Conservation (phyloP, 805 yeast species). For the Yarrowia sp. region DNA sequence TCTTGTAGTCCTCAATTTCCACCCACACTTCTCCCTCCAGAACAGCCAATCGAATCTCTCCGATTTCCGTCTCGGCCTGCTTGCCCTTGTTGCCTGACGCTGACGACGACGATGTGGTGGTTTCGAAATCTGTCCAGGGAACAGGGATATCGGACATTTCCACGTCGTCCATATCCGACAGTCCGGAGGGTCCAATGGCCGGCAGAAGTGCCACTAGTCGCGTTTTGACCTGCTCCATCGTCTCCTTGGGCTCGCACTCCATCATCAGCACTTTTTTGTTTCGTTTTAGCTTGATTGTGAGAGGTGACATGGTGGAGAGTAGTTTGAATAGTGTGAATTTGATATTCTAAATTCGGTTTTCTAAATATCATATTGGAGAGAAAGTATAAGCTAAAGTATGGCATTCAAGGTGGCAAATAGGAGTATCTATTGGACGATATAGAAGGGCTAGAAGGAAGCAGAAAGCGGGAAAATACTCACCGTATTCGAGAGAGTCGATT, state of each 20-base stretch:
- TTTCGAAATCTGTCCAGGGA: constrained; percentile 8
- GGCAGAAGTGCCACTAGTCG: neutral
- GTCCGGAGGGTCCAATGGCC: neutral
- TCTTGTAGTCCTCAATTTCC: neutral
- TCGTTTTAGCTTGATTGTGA: neutral
- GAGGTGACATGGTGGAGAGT: neutral
- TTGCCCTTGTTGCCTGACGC: neutral
- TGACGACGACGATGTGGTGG: neutral
- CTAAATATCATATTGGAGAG: no score
- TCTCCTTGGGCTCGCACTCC: neutral
- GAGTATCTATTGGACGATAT: no score
- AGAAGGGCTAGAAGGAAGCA: no score
- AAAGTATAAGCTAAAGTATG: no score
- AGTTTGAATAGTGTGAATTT: neutral
- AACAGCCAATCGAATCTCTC: neutral
- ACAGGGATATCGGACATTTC: constrained; percentile 1
- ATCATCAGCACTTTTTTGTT: constrained; percentile 2
- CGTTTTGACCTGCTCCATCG: neutral
- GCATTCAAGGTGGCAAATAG: no score
- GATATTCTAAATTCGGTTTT: no score
- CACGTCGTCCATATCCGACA: neutral
- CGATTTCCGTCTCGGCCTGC: constrained; percentile 6
- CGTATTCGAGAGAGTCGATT: no score
- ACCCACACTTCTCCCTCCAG: constrained; percentile 9
- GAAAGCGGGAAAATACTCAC: no score